Conservation (phyloP, 768 basidiomycete species). For the Agrocybe chaxingu region DNA sequence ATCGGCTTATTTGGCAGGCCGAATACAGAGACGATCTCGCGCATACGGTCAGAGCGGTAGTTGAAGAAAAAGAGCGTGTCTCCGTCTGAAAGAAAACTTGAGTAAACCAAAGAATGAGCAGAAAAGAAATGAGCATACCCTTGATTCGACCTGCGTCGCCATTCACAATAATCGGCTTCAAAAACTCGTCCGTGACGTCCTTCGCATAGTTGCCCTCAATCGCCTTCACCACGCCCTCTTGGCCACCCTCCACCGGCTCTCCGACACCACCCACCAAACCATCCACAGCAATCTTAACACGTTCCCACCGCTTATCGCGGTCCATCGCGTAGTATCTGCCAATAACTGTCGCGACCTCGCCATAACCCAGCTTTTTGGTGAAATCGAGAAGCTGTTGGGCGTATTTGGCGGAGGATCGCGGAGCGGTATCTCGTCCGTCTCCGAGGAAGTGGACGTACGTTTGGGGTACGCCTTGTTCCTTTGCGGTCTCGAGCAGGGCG, state of each 20-base stretch:
- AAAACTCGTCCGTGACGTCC: slow-evolving; percentile 91
- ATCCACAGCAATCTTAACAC: slow-evolving; percentile 86
- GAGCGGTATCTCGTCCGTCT: slow-evolving; percentile 93
- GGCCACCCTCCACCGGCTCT: slow-evolving; percentile 43
- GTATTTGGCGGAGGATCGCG: slow-evolving; percentile 77
- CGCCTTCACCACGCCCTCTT: slow-evolving; percentile 57
- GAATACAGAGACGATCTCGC: slow-evolving; percentile 81
- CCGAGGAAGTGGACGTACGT: slow-evolving; percentile 93
- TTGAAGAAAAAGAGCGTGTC: slow-evolving; percentile 97
- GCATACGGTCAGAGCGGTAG: slow-evolving; percentile 95
- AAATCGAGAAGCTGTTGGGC: slow-evolving; percentile 75
- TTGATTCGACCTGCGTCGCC: slow-evolving; percentile 78
- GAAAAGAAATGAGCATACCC: slow-evolving; percentile 39
- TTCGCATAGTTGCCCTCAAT: slow-evolving; percentile 78
- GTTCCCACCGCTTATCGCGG: slow-evolving; percentile 95
- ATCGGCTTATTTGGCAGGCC: slow-evolving; percentile 82
- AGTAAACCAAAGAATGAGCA: not conserved
- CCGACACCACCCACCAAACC: slow-evolving; percentile 75
- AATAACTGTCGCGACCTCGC: slow-evolving; percentile 79
- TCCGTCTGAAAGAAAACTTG: slow-evolving; percentile 43
- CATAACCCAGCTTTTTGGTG: slow-evolving; percentile 71
- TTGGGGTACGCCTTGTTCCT: slow-evolving; percentile 78
- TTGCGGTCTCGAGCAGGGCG: slow-evolving; percentile 88
- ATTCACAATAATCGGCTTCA: slow-evolving; percentile 90
- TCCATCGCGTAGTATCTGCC: slow-evolving; percentile 98